Base-by-base conservation (phyloP, 139 green algal species). In the Choricystis sp. region DNA sequence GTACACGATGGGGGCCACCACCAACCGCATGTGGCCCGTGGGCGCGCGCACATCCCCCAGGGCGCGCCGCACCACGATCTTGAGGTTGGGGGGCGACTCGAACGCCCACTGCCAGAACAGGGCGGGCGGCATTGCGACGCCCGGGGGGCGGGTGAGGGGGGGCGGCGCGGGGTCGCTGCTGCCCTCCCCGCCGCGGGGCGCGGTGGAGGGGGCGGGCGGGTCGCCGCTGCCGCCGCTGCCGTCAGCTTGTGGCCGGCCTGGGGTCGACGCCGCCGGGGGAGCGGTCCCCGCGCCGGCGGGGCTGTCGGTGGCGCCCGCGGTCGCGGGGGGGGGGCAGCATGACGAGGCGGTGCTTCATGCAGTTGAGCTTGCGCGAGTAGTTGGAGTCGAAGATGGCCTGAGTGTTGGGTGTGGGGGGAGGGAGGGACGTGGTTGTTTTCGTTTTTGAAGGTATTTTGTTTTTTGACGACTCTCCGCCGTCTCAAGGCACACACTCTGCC, bases 31-130 rank as follows among this genome's bases (percentile, higher is more conserved):
- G 67, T 85, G 78, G 21, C 78, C 78, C 64, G 40, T 52, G 40
- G 16, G 40, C 40, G 40, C 40, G 40, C 40, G 40, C 40, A 16
- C 9, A 52, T 85, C 77, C 14, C 77, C 77, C 4, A 83, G 68
- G 30, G 66, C 66, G 29, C 64, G 27, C 9, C 75, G 60, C 3
- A 79, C 67, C 16, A 77, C 2, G 23, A 73, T 28, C 61, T 83
- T 83, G 29, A 83, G 68, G 49, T 68, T 59, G 26, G 72, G 66
- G 2, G 77, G 74, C 31, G 57, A 71, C 61, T 85, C 78, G 67
- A 85, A 85, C 1, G 78, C 78, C 73, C 74, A 83, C 26, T 73
- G 70, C 78, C 78, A 85, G 65, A 80, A 79, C 63, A 83, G 31
- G 40, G 16, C 16, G 40, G 40, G 40, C 40, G 9, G 9, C 9